These are phyloP conservation scores for Puccinia horiana DNA, from an alignment of 1,284 basidiomycete species.

Conservation along the genomic window DNA sequence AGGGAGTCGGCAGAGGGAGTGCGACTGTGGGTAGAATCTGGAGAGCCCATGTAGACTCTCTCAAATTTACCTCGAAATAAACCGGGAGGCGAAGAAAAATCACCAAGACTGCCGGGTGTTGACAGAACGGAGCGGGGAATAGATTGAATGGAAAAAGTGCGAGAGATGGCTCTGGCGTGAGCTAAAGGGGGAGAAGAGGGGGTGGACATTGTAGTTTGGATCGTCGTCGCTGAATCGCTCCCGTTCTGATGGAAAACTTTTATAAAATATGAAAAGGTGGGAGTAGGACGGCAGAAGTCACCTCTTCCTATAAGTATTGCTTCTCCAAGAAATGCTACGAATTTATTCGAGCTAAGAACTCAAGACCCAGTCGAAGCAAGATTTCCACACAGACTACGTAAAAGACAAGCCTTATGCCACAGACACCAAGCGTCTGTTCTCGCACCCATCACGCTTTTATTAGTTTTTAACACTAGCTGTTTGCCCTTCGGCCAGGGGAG, in stretches of 20 bases:
- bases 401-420: background rate
- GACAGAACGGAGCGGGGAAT: slow-evolving; percentile 39
- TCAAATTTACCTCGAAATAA: background rate
- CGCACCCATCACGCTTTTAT: background rate
- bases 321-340: background rate
- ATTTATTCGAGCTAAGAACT: background rate
- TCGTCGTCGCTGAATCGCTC: background rate
- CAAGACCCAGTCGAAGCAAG: background rate
- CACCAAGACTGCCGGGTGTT: slow-evolving; percentile 15
- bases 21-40: background rate
- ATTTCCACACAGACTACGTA: background rate
- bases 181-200: slow-evolving; percentile 2
- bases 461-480: background rate
- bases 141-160: slow-evolving; percentile 29
- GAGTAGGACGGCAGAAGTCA: background rate
- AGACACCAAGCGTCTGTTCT: background rate
- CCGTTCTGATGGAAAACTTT: background rate
- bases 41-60: slow-evolving; percentile 20
- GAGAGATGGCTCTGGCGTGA: background rate
- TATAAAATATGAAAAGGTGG: background rate
- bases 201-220: background rate
- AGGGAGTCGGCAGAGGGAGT: slow-evolving; percentile 10
- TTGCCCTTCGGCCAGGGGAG: background rate
- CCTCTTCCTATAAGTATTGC: background rate
- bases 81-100: slow-evolving; percentile 7